phyloP scores from a whole-genome alignment of 2,329 filamentous ascomycete genomes.

The Aschersonia sp. region DNA sequence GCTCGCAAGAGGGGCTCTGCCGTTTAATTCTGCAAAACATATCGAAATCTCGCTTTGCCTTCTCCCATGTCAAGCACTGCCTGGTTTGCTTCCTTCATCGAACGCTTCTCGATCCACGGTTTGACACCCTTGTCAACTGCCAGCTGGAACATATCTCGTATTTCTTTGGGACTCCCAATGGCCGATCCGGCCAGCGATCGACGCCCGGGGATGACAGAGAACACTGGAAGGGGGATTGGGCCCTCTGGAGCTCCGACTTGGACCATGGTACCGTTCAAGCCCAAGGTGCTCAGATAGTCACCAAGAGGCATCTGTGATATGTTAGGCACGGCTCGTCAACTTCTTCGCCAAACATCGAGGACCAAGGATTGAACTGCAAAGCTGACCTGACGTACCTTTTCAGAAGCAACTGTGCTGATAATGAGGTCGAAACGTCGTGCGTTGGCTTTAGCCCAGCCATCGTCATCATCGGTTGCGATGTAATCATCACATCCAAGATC shows the following conservation, averaged over 20 bases:
- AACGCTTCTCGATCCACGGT: conserved; percentile 39
- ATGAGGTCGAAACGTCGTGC: conserved; percentile 40
- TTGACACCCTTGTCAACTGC: conserved; percentile 39
- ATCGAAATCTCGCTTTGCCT: conserved; percentile 35
- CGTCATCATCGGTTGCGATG: conserved; percentile 28
- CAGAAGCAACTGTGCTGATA: conserved; percentile 37
- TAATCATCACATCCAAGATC: conserved; percentile 42
- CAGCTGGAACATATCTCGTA: conserved; percentile 43
- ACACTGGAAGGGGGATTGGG: conserved; percentile 10
- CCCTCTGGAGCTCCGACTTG: conserved; percentile 37
- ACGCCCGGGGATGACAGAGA: conserved; percentile 39
- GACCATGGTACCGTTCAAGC: conserved; percentile 44
- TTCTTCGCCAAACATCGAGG: neutral
- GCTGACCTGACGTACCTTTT: conserved; percentile 7
- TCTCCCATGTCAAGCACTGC: conserved; percentile 40
- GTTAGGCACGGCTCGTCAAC: neutral
- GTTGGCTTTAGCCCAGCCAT: conserved; percentile 39
- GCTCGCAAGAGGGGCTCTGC: neutral
- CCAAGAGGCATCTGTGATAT: conserved; percentile 37
- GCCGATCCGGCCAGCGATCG: conserved; percentile 29
- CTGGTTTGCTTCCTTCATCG: conserved; percentile 41
- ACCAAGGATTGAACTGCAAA: neutral
- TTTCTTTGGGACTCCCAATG: conserved; percentile 39
- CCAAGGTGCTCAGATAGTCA: conserved; percentile 45
- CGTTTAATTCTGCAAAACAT: conserved; percentile 27